Evolutionary conservation across 495 filamentous ascomycete genomes (phyloP), one percentile per base, ranked within the genome.

Genomic region (Xylaria cubensis): DNA sequence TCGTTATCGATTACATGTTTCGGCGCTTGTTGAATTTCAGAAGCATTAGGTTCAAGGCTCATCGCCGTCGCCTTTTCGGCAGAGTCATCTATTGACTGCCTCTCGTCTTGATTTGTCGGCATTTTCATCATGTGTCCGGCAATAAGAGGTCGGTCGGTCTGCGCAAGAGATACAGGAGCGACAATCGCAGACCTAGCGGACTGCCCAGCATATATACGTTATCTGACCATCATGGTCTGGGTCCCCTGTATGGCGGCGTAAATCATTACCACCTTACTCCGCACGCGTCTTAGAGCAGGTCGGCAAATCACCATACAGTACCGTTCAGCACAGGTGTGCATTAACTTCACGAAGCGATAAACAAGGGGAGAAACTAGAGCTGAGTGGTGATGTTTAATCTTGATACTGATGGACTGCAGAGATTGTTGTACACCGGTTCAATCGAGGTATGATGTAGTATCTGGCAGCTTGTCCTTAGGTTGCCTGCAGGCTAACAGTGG

Each of bases 1-100:
- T 79, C 78, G 61, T 71, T 65, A 71, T 36, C 67, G 50, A 68
- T 46, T 29, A 74, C 72, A 50, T 79, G 75, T 56, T 76, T 75
- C n/a, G 29, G 55, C 36, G 72, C 34, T 32, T 61, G 36, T 48
- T 63, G 53, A 21, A 72, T 61, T 7, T 41, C 68, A 12, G 48
- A 42, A 19, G 51, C 48, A 50, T 65, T 36, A 41, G 76, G 34
- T 53, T 69, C 63, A 65, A 69, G 63, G 29, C 34, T 42, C 24
- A n/a, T 53, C 32, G 55, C 62, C 4, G 55, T 44, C 42, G 59
- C 68, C 62, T 77, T 78, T 66, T 80, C 77, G 21, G 66, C 50
- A 48, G 76, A 50, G 24, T 8, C 67, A 3, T 62, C 24, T 7
- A 17, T 26, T 10, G 67, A 46, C 7, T 42, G 24, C 39, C 12